Conservation (phyloP, 148 eudicot species). For the Cornus kousa region DNA sequence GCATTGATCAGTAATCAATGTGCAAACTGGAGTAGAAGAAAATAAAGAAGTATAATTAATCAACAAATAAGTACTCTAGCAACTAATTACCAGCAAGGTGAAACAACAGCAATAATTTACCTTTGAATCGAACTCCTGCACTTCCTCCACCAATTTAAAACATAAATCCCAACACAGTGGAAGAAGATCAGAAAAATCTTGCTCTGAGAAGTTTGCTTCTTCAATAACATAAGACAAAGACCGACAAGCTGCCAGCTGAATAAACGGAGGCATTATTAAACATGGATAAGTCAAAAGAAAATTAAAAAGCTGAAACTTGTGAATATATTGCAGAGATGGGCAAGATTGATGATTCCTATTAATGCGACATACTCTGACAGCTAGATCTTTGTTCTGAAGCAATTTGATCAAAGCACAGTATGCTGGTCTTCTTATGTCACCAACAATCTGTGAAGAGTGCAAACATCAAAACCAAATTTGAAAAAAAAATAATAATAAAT, state of each 20-base stretch:
- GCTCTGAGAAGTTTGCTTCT: conserved; percentile 87
- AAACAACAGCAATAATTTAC: conserved; percentile 31
- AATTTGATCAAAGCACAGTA: conserved; percentile 89
- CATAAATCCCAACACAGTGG: conserved; percentile 90
- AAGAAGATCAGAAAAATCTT: conserved; percentile 81
- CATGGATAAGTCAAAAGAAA: not conserved
- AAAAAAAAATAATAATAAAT: too few species aligned
- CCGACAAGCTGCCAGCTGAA: conserved; percentile 85
- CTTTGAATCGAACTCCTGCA: conserved; percentile 96
- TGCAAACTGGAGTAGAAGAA: not conserved
- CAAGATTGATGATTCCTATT: not conserved
- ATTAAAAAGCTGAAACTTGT: conserved; percentile 3
- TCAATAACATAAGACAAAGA: conserved; percentile 86
- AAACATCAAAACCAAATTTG: not conserved
- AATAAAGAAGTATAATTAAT: not conserved
- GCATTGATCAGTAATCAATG: not conserved
- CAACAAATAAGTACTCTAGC: not conserved
- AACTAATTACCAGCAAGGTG: not conserved
- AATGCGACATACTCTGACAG: conserved; percentile 70
- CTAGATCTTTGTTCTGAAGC: conserved; percentile 88
- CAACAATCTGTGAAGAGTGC: conserved; percentile 59
- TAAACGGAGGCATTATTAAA: conserved; percentile 14
- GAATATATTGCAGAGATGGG: not conserved
- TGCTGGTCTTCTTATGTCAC: conserved; percentile 82
- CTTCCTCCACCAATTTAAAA: conserved; percentile 86